Percentiles rank a stretch among this genome's conserved stretches.
These are phyloP conservation scores for Aotearoamyces nothofagi DNA, from an alignment of 2,329 filamentous ascomycete genomes.

Conservation along the genomic window DNA sequence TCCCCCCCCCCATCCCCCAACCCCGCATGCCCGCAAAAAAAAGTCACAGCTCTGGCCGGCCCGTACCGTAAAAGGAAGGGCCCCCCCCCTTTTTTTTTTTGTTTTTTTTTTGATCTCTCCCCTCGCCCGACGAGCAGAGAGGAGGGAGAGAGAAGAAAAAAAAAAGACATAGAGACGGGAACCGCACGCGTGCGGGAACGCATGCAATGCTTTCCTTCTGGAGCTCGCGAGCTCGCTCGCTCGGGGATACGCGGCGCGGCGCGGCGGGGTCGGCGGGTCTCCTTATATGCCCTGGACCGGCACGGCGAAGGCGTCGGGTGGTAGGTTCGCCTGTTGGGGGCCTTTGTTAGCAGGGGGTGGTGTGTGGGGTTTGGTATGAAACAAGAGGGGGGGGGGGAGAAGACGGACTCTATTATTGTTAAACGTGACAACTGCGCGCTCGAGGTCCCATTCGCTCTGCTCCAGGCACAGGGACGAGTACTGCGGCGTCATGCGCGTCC, in stretches of 20 bases:
- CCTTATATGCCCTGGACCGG: neutral
- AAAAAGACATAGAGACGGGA: too few relatives aligned
- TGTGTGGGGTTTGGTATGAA: neutral
- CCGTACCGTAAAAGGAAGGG: too few relatives aligned
- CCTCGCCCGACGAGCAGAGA: too few relatives aligned
- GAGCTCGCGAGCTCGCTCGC: too few relatives aligned
- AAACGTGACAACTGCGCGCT: conserved; percentile 61
- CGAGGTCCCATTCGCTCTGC: conserved; percentile 67
- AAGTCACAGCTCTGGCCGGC: too few relatives aligned
- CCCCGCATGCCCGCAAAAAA: neutral
- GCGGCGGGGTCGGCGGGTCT: neutral
- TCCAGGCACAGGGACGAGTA: conserved; percentile 72
- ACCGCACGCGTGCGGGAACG: too few relatives aligned
- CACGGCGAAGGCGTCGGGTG: neutral
- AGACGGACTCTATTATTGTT: conserved; percentile 51
- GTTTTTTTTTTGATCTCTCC: too few relatives aligned
- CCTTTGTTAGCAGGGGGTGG: neutral
- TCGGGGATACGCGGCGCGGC: too few relatives aligned
- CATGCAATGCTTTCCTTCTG: too few relatives aligned
- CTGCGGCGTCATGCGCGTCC: conserved; percentile 65
- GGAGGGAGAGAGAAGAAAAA: too few relatives aligned
- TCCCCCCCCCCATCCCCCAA: neutral
- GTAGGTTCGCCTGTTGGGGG: neutral
- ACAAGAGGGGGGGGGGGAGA: neutral
- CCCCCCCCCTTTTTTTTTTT: too few relatives aligned